Percentiles rank a stretch among this genome's conserved stretches.
These are phyloP conservation scores for Eutypa lata DNA, from an alignment of 2,329 filamentous ascomycete species.

Conservation along the genomic window DNA sequence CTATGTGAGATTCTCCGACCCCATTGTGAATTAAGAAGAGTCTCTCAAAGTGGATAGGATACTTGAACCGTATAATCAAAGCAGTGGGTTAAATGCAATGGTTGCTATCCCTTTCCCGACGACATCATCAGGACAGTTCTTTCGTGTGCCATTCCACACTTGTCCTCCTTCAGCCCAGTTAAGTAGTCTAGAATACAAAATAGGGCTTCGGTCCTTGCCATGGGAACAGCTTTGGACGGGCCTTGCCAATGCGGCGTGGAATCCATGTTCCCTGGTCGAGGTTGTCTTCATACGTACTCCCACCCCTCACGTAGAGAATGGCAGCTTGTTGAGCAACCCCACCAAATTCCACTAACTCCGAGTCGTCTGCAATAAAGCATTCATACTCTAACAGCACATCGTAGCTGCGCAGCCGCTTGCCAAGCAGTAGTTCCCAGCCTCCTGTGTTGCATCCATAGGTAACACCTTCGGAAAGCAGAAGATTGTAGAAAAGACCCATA, in stretches of 20 bases:
- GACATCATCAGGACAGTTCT: not conserved
- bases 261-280: not conserved
- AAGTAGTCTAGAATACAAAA: not conserved
- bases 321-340: slow-evolving; percentile 15
- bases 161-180: not conserved
- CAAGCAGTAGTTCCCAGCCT: slow-evolving; percentile 18
- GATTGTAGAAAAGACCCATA: slow-evolving; percentile 19
- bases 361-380: slow-evolving; percentile 17
- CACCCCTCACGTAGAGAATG: slow-evolving; percentile 17
- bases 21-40: too few species aligned
- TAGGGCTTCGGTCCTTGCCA: not conserved
- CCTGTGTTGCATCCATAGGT: slow-evolving; percentile 16
- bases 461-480: slow-evolving; percentile 14
- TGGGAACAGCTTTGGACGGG: not conserved
- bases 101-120: too few species aligned
- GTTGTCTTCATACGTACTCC: not conserved
- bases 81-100: too few species aligned
- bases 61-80: too few species aligned
- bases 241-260: not conserved
- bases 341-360: slow-evolving; percentile 14
- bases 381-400: slow-evolving; percentile 16
- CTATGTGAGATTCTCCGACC: too few species aligned
- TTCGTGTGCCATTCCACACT: not conserved
- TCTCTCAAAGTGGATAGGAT: too few species aligned
- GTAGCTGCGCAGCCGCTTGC: slow-evolving; percentile 14